Evolutionary conservation across 2,329 filamentous ascomycete species (phyloP), one percentile per base, ranked within the genome.

Genomic region (Coccinonectria pachysandricola): DNA sequence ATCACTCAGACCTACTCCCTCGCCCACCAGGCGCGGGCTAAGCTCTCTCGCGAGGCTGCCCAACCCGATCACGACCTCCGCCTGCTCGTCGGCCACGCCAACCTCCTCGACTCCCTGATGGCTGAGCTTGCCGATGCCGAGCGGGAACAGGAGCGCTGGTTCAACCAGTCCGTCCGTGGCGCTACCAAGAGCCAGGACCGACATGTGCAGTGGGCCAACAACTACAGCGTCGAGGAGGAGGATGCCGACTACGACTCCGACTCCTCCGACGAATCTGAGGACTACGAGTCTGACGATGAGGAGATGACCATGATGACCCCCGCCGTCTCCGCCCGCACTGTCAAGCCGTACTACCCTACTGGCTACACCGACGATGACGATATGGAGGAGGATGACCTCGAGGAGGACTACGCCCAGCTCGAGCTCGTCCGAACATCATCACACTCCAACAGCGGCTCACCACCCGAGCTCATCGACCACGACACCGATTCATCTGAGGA

Each of bases 1-100:
- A 80, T 96, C 65, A 92, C 88, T 15, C 86, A 95, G 64, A 96
- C 88, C 36, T 98, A 96, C 79, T 94, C 85, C 67, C 80, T 96
- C 49, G 91, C 91, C 55, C 87, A 94, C 70, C 88, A 87, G 61
- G 91, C 91, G 54, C 78, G 91, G 57, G 80, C 79, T 48, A 98
- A 98, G 85, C 86, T 98, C 52, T 86, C 86, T 42, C 74, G 71
- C 40, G 88, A 96, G 65, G 91, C 91, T 65, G 75, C 78, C 59
- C 79, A 80, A 50, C 68, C 84, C 48, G 88, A 96, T 55, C 91
- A 96, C 71, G 78, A 96, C 67, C 82, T 98, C 39, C 79, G 88
- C 53, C 75, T 92, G 23, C 80, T 98, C 35, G 91, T 98, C 47
- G 91, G 88, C 49, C 91, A 98, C 62, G 91, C 91, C 65, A 98